These are phyloP conservation scores for Calonectria hawksworthii DNA, from an alignment of 2,329 filamentous ascomycete genomes.

Conservation along the genomic window DNA sequence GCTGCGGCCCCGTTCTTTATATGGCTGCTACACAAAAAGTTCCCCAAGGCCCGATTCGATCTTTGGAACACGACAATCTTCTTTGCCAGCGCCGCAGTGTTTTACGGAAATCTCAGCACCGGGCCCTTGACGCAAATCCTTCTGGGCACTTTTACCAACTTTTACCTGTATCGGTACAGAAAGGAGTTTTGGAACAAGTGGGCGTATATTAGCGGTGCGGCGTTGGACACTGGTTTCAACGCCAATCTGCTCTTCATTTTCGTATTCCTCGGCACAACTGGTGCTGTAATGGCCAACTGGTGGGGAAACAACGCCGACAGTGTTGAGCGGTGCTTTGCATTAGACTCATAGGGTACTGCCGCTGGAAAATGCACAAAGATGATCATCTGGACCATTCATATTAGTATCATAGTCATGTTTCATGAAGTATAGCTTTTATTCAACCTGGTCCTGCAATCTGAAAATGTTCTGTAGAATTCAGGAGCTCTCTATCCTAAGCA, in stretches of 20 bases:
- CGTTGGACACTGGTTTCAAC: slow-evolving; percentile 74
- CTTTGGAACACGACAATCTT: slow-evolving; percentile 75
- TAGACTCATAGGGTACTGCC: slow-evolving; percentile 37
- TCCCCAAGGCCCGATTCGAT: slow-evolving; percentile 67
- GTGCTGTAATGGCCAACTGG: slow-evolving; percentile 71
- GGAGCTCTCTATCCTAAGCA: not conserved
- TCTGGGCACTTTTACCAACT: slow-evolving; percentile 74
- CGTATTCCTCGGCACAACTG: slow-evolving; percentile 69
- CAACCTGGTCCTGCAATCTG: not conserved
- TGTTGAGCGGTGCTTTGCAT: slow-evolving; percentile 71
- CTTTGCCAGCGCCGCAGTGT: slow-evolving; percentile 66
- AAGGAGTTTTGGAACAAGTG: slow-evolving; percentile 72
- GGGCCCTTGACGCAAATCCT: slow-evolving; percentile 67
- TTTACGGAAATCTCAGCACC: slow-evolving; percentile 74
- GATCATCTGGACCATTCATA: not conserved
- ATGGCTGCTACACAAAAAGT: slow-evolving; percentile 65
- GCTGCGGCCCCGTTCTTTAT: slow-evolving; percentile 61
- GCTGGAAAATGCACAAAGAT: not conserved
- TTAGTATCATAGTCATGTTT: not conserved
- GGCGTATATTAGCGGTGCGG: slow-evolving; percentile 73
- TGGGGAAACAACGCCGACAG: slow-evolving; percentile 71
- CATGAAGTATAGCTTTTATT: not conserved
- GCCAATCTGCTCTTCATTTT: slow-evolving; percentile 74
- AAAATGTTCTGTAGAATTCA: not conserved
- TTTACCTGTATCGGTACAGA: slow-evolving; percentile 67